These are phyloP conservation scores for Nephelium lappaceum DNA, from an alignment of 345 rosid genomes.

Conservation along the genomic window DNA sequence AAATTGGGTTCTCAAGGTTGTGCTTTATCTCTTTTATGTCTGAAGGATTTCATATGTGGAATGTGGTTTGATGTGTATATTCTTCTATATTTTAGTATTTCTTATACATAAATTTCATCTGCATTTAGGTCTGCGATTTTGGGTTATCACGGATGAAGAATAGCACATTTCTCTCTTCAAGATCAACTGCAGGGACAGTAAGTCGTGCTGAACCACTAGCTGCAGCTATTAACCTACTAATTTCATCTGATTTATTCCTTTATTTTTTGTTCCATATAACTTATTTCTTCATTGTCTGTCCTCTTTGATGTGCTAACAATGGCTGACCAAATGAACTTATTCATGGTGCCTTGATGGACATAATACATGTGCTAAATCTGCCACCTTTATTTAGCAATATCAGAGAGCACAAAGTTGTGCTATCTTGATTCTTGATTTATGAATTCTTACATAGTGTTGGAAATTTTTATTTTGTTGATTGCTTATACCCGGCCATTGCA, in stretches of 20 bases:
- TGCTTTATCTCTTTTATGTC: constrained; percentile 12
- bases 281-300: background rate
- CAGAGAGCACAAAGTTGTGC: background rate
- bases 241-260: background rate
- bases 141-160: constrained; percentile 92
- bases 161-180: constrained; percentile 90
- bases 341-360: background rate
- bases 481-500: background rate
- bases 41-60: constrained; percentile 17
- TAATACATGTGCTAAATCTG: background rate
- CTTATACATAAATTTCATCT: constrained; percentile 16
- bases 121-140: constrained; percentile 80
- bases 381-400: background rate
- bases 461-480: background rate
- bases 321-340: background rate
- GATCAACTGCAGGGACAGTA: constrained; percentile 97
- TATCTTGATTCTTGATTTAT: background rate
- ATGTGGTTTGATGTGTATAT: constrained; percentile 12
- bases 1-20: constrained; percentile 96
- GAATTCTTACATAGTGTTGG: background rate
- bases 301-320: background rate
- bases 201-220: constrained; percentile 28
- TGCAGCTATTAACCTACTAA: background rate
- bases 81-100: constrained; percentile 15
- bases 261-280: background rate